Conservation (phyloP, 768 basidiomycete genomes). For the Kwoniella shandongensis region DNA sequence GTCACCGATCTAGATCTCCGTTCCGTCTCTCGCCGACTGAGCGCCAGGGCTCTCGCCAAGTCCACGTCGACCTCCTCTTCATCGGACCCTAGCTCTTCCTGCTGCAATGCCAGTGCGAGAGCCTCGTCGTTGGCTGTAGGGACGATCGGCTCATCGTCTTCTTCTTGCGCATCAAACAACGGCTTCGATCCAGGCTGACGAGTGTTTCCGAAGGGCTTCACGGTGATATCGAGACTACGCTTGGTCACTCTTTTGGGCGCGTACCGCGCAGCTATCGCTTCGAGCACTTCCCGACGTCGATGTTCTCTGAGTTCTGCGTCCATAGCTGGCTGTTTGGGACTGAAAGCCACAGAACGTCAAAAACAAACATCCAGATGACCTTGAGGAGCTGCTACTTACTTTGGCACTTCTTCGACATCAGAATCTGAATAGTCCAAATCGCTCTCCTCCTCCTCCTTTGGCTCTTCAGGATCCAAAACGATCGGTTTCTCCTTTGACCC, state of each 20-base stretch:
- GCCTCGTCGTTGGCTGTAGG: conserved; percentile 48
- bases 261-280: conserved; percentile 47
- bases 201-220: conserved; percentile 39
- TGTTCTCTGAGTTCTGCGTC: conserved; percentile 45
- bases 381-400: conserved; percentile 2
- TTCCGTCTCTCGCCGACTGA: conserved; percentile 37
- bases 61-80: conserved; percentile 69
- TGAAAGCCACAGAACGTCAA: background rate
- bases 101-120: conserved; percentile 42
- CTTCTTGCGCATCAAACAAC: conserved; percentile 31
- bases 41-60: conserved; percentile 59
- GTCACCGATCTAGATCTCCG: conserved; percentile 11
- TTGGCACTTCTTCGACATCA: conserved; percentile 28
- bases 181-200: conserved; percentile 26
- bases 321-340: conserved; percentile 11
- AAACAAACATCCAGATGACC: background rate
- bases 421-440: conserved; percentile 50
- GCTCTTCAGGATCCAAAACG: conserved; percentile 69
- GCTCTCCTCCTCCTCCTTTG: conserved; percentile 41
- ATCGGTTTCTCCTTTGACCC: conserved; percentile 85
- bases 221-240: conserved; percentile 35
- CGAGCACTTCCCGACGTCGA: conserved; percentile 46
- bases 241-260: conserved; percentile 33
- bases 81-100: conserved; percentile 64
- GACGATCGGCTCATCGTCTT: conserved; percentile 17